Percentiles rank a stretch among this genome's conserved stretches.
Conservation (phyloP, 495 filamentous ascomycete species). For the Tuber magnatum region DNA sequence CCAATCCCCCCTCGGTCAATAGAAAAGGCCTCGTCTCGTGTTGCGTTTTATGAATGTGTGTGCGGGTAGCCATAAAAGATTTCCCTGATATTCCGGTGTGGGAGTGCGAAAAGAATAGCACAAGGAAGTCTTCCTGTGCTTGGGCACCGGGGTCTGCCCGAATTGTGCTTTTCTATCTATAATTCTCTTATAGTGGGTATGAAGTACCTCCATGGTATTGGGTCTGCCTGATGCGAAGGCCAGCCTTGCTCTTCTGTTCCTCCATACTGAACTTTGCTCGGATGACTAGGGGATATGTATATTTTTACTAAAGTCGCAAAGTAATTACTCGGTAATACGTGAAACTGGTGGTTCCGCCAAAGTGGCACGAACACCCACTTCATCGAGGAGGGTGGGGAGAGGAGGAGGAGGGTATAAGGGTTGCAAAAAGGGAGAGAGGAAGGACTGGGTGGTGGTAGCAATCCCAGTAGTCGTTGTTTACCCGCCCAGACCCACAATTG, state of each 20-base stretch:
- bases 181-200: background rate
- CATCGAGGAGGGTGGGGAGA: background rate
- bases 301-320: background rate
- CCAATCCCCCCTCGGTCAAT: background rate
- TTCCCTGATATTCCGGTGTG: background rate
- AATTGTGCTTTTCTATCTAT: background rate
- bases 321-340: background rate
- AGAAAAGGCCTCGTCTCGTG: background rate
- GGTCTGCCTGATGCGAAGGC: background rate
- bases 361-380: background rate
- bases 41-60: background rate
- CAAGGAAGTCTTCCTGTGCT: background rate
- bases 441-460: background rate
- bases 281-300: background rate
- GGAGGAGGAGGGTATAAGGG: background rate
- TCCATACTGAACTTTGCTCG: background rate
- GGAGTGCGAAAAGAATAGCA: background rate
- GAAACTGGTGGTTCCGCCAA: background rate
- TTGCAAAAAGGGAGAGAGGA: background rate
- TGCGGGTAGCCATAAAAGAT: background rate
- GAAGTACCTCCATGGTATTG: background rate
- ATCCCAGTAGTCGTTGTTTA: slow-evolving; percentile 1
- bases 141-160: background rate
- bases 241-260: background rate
- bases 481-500: slow-evolving; percentile 3